phyloP scores from a whole-genome alignment of 2,329 filamentous ascomycete genomes.

The Ceratocystis lukuohia region DNA sequence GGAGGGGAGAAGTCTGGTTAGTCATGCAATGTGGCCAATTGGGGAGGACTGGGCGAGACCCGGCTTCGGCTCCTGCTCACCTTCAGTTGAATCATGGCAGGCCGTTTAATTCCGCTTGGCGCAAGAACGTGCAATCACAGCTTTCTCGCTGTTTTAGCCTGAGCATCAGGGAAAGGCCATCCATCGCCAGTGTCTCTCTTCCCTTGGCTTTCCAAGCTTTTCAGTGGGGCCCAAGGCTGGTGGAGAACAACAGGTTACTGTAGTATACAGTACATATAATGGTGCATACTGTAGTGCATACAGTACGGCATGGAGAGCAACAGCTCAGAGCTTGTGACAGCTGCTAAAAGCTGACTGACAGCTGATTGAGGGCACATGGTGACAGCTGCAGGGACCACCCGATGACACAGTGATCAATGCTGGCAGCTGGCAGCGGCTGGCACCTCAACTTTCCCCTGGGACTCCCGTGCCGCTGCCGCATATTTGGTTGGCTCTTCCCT shows the following conservation, averaged over 20 bases:
- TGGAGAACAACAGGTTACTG: too few species aligned
- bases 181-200: background rate
- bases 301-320: too few species aligned
- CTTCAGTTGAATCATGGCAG: conserved; percentile 86
- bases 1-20: conserved; percentile 8
- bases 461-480: background rate
- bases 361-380: background rate
- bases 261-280: too few species aligned
- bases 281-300: too few species aligned
- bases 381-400: background rate
- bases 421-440: background rate
- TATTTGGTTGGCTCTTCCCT: background rate
- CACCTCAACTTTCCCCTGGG: background rate
- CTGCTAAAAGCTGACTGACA: background rate
- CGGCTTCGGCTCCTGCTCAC: conserved; percentile 28
- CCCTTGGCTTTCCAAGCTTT: background rate
- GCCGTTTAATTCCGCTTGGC: background rate
- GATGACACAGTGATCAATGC: background rate
- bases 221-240: conserved; percentile 6
- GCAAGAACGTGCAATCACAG: background rate
- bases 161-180: background rate
- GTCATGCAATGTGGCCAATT: background rate
- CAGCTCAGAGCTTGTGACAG: background rate
- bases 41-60: background rate
- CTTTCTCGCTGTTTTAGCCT: background rate